Conservation (phyloP, 1,139 yeast genomes). For the Yamadazyma atlantica region DNA sequence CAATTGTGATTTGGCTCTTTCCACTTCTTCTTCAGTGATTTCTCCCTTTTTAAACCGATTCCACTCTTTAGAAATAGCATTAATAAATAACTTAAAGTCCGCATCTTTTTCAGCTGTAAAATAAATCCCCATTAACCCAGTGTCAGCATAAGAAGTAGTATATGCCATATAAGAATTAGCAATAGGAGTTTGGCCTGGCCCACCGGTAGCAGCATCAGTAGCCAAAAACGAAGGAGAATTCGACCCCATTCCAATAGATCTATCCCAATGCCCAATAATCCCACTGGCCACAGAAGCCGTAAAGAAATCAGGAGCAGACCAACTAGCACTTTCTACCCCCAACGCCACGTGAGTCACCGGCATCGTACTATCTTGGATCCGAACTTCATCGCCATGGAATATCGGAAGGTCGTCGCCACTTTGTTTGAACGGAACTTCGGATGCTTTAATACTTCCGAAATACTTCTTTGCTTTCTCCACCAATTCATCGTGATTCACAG, state of each 20-base stretch:
- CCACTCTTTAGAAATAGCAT: conserved; percentile 87
- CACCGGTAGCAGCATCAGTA: conserved; percentile 68
- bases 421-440: conserved; percentile 62
- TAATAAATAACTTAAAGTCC: conserved; percentile 63
- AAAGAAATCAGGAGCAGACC: conserved; percentile 96
- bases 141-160: conserved; percentile 95
- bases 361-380: conserved; percentile 76
- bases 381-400: conserved; percentile 83
- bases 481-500: conserved; percentile 82
- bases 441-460: conserved; percentile 73
- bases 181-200: conserved; percentile 50
- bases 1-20: conserved; percentile 89
- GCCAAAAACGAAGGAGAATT: conserved; percentile 79
- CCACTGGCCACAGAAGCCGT: conserved; percentile 96
- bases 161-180: conserved; percentile 96
- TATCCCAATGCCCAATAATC: conserved; percentile 95
- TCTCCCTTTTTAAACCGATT: conserved; percentile 73
- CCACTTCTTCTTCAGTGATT: conserved; percentile 83
- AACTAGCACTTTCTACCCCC: conserved; percentile 96
- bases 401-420: conserved; percentile 81
- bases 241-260: conserved; percentile 77
- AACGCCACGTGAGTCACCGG: conserved; percentile 91
- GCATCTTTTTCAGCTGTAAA: conserved; percentile 77
- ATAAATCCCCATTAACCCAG: conserved; percentile 97
- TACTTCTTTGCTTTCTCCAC: conserved; percentile 72